phyloP scores from a whole-genome alignment of 2,329 filamentous ascomycete species.

The Hypoxylon sp. region DNA sequence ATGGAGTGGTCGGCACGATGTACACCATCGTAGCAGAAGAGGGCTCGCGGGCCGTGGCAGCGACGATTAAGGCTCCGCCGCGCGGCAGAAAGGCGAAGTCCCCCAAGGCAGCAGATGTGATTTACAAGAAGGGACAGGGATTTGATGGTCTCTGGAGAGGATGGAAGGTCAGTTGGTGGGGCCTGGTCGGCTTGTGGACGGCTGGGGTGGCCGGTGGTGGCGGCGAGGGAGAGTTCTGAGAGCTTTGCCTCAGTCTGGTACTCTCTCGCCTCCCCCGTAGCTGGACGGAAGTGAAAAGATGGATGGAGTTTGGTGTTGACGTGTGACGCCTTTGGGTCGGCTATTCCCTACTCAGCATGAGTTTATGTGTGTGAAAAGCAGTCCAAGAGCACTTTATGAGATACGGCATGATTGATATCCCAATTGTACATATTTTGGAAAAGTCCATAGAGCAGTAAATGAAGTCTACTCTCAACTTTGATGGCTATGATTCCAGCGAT shows the following conservation, averaged over 20 bases:
- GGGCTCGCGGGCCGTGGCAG: conserved; percentile 71
- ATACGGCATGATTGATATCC: conserved; percentile 63
- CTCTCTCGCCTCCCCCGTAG: neutral
- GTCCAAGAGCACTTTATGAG: conserved; percentile 54
- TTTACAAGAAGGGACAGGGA: conserved; percentile 75
- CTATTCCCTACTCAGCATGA: conserved; percentile 38
- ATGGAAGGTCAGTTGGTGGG: conserved; percentile 85
- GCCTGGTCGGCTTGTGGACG: conserved; percentile 80
- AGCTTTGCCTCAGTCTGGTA: neutral
- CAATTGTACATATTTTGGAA: conserved; percentile 40
- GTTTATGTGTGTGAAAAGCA: conserved; percentile 28
- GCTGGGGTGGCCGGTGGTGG: conserved; percentile 74
- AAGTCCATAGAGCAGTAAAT: conserved; percentile 27
- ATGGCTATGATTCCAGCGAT: neutral
- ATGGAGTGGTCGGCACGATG: conserved; percentile 92
- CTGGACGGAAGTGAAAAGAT: conserved; percentile 11
- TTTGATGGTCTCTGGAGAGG: conserved; percentile 78
- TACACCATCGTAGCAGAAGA: conserved; percentile 89
- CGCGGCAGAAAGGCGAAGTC: conserved; percentile 54
- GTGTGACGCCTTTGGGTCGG: conserved; percentile 5
- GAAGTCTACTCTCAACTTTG: conserved; percentile 34
- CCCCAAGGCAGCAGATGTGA: conserved; percentile 58
- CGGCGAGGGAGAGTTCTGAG: conserved; percentile 72
- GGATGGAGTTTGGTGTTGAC: conserved; percentile 36
- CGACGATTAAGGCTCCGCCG: conserved; percentile 50